Evolutionary conservation across 371 early-diverging fungal genomes (phyloP).

Genomic region (Spraguea lophii): DNA sequence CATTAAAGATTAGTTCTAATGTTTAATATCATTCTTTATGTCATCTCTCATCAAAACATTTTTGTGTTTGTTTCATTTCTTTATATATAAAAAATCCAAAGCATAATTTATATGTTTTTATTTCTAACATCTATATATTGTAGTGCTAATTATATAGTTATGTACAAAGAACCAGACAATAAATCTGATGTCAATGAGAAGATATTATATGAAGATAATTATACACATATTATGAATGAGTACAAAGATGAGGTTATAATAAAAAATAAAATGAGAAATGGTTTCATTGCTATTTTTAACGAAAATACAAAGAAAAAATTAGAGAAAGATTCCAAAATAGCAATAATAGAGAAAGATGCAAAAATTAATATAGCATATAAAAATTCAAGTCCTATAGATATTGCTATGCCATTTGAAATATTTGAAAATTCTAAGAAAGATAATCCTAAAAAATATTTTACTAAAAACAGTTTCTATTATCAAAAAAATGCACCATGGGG

Average conservation of each 20-base stretch:
- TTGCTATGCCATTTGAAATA: neutral
- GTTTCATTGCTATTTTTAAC: constrained; percentile 13
- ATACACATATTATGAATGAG: neutral
- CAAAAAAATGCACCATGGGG: constrained; percentile 43
- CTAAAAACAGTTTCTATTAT: neutral
- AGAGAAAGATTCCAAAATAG: constrained; percentile 9
- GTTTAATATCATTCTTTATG: too few relatives aligned
- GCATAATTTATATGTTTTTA: too few relatives aligned
- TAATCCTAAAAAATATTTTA: neutral
- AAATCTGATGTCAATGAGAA: neutral
- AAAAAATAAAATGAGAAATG: constrained; percentile 8
- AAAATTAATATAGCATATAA: neutral
- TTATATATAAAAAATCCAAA: too few relatives aligned
- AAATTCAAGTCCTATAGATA: neutral
- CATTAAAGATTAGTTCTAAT: too few relatives aligned
- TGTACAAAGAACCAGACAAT: neutral
- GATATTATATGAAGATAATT: neutral
- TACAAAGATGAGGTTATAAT: constrained; percentile 7
- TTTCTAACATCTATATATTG: too few relatives aligned
- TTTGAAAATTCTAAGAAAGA: neutral
- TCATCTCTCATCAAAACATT: too few relatives aligned
- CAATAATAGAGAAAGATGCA: constrained; percentile 15
- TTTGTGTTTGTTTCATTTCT: too few relatives aligned
- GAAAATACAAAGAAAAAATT: constrained; percentile 13
- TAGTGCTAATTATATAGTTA: constrained; percentile 1